A percentile compares a stretch with the other conserved stretches of the same genome.
Conservation (phyloP, 208 protist species). For the Acanthamoeba lenticulata region DNA sequence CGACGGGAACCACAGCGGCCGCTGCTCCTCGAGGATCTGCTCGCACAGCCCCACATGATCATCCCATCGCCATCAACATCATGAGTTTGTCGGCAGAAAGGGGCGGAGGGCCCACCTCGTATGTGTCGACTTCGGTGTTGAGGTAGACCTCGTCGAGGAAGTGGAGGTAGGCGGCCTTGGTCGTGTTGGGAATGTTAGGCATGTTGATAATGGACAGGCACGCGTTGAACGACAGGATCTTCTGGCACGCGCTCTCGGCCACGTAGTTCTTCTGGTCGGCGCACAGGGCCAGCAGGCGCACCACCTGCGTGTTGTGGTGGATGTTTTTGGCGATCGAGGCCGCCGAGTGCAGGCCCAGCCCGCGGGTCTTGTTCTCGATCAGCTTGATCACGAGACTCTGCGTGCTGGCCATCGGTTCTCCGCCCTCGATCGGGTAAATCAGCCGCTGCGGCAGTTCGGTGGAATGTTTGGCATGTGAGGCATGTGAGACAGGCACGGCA, state of each 20-base stretch:
- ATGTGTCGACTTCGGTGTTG: constrained; percentile 65
- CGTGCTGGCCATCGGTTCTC: not conserved
- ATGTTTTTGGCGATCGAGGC: constrained; percentile 19
- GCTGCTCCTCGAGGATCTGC: constrained; percentile 58
- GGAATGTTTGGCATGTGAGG: no score
- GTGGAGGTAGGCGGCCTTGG: constrained; percentile 56
- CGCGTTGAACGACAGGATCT: constrained; percentile 34
- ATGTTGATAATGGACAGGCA: constrained; percentile 58
- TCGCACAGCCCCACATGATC: no score
- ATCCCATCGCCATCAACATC: not conserved
- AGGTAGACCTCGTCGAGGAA: constrained; percentile 67
- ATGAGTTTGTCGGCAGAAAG: not conserved
- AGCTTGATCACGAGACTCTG: constrained; percentile 52
- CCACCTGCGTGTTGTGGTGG: constrained; percentile 64
- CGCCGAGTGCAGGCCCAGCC: constrained; percentile 4
- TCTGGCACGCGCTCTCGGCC: constrained; percentile 66
- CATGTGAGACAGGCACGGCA: not conserved
- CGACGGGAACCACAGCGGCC: constrained; percentile 22
- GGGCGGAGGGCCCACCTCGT: constrained; percentile 18
- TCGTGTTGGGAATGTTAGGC: constrained; percentile 20
- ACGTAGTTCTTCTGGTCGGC: constrained; percentile 68
- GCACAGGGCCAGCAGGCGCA: constrained; percentile 54
- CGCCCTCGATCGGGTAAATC: constrained; percentile 12
- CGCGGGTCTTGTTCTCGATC: constrained; percentile 25
- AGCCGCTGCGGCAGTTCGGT: not conserved